Percentiles rank a stretch among this genome's conserved stretches.
Evolutionary conservation across 2,329 filamentous ascomycete genomes (phyloP).

Genomic region (Curvularia lunata): DNA sequence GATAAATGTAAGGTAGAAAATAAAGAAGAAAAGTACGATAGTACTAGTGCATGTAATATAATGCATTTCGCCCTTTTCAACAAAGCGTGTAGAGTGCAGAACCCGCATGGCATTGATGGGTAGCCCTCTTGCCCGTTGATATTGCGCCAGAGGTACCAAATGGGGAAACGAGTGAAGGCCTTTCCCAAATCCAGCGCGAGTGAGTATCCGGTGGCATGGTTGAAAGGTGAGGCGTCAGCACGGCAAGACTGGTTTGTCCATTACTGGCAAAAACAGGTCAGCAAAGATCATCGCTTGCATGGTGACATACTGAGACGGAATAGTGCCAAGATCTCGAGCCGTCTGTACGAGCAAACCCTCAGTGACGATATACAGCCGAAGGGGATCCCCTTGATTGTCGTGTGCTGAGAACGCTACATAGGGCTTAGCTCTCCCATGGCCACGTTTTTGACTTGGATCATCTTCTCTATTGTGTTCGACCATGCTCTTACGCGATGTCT

Average conservation of each 20-base stretch:
- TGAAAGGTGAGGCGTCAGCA: conserved; percentile 10
- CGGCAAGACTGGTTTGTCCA: conserved; percentile 11
- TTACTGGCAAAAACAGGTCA: background rate
- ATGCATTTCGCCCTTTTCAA: background rate
- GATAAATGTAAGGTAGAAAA: background rate
- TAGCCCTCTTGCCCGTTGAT: background rate
- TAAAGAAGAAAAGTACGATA: background rate
- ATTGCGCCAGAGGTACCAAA: conserved; percentile 3
- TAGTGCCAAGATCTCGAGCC: conserved; percentile 4
- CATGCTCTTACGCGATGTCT: background rate
- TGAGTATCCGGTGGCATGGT: conserved; percentile 3
- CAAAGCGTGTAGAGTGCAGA: background rate
- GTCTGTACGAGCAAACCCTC: background rate
- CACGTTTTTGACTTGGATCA: conserved; percentile 8
- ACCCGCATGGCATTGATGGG: conserved; percentile 6
- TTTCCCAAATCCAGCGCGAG: conserved; percentile 3
- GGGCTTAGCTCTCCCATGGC: conserved; percentile 6
- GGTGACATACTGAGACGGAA: background rate
- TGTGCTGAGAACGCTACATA: background rate
- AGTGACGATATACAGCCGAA: conserved; percentile 8
- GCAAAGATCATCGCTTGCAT: conserved; percentile 1
- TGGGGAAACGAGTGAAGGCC: conserved; percentile 2
- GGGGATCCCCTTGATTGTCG: background rate
- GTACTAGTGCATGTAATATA: background rate
- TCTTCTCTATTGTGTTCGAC: conserved; percentile 2